Evolutionary conservation across 1,284 basidiomycete genomes (phyloP).

Genomic region (Polyporus tsugae): DNA sequence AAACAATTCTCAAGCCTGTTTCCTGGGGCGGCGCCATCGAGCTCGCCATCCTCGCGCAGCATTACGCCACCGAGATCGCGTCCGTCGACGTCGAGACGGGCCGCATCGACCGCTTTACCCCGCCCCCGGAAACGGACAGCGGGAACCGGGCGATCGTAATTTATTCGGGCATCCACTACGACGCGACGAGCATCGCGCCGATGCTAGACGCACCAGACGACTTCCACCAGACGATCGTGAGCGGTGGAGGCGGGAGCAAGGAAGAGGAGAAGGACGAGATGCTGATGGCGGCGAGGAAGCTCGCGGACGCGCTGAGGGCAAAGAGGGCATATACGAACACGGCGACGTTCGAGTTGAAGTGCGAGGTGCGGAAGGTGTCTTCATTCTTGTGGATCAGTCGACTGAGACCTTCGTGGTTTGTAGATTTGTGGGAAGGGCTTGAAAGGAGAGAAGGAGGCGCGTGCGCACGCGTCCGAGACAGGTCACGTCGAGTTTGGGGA

Average conservation of each 20-base stretch:
- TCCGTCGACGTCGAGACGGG: slow-evolving; percentile 94
- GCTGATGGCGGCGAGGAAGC: slow-evolving; percentile 71
- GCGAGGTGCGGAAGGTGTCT: slow-evolving; percentile 60
- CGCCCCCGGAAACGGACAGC: slow-evolving; percentile 49
- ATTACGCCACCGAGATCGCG: slow-evolving; percentile 87
- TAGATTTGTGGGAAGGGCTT: slow-evolving; percentile 81
- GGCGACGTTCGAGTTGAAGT: slow-evolving; percentile 87
- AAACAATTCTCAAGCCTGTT: slow-evolving; percentile 78
- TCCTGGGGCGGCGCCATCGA: slow-evolving; percentile 97
- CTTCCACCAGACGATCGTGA: slow-evolving; percentile 91
- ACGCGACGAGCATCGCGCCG: slow-evolving; percentile 87
- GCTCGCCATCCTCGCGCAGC: slow-evolving; percentile 80
- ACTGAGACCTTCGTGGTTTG: neutral
- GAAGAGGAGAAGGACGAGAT: slow-evolving; percentile 59
- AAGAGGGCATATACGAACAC: slow-evolving; percentile 92
- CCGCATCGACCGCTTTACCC: slow-evolving; percentile 85
- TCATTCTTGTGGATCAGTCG: neutral
- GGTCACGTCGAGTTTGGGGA: slow-evolving; percentile 92
- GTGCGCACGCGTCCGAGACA: slow-evolving; percentile 85
- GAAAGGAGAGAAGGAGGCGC: slow-evolving; percentile 92
- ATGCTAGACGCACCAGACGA: slow-evolving; percentile 75
- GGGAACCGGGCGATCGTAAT: slow-evolving; percentile 70
- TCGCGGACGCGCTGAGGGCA: slow-evolving; percentile 76
- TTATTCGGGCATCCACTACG: slow-evolving; percentile 96
- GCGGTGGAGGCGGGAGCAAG: slow-evolving; percentile 59